Evolutionary conservation across 805 yeast genomes (phyloP).

Genomic region (Kuraishia ogatae): DNA sequence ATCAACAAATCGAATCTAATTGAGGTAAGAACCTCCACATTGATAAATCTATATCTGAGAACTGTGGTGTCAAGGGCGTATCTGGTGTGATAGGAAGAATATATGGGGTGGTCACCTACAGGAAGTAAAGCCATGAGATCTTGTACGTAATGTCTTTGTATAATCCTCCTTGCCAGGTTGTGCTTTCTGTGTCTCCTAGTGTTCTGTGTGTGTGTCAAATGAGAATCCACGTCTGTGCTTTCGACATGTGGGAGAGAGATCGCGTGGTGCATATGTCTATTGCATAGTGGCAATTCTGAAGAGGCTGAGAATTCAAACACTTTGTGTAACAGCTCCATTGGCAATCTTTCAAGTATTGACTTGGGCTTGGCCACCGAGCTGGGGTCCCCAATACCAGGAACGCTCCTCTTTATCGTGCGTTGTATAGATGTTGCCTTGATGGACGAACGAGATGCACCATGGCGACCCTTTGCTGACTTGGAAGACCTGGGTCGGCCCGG

Average conservation of each 20-base stretch:
- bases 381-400: background rate
- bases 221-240: background rate
- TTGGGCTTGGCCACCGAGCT: background rate
- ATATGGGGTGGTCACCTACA: background rate
- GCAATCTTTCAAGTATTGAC: background rate
- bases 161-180: background rate
- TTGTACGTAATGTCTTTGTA: background rate
- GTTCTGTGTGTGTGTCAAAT: background rate
- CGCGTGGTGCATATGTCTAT: background rate
- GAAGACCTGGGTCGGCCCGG: background rate
- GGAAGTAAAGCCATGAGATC: background rate
- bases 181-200: background rate
- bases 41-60: background rate
- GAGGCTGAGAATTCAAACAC: background rate
- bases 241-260: conserved; percentile 1
- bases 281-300: background rate
- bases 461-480: background rate
- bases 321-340: background rate
- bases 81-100: background rate
- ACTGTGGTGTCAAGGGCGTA: background rate
- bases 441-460: background rate
- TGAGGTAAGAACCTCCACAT: background rate
- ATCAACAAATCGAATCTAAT: background rate
- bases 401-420: background rate
- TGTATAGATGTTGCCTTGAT: background rate